A percentile compares a stretch with the other conserved stretches of the same genome.
These are phyloP conservation scores for Omphalotus olearius DNA, from an alignment of 1,284 basidiomycete species.

Conservation along the genomic window DNA sequence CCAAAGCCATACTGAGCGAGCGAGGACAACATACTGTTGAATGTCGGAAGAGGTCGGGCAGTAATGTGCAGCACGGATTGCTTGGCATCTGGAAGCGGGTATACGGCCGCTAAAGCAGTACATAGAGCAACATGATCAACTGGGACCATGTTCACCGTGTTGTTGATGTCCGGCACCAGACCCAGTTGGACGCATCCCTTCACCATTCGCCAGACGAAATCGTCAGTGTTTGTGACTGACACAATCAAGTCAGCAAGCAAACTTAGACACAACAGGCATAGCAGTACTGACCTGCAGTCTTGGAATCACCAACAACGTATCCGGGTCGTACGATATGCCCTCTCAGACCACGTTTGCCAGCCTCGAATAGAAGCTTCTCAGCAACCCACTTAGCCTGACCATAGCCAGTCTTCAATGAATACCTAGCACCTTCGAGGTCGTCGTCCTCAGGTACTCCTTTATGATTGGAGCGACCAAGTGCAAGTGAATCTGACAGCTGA, in stretches of 20 bases:
- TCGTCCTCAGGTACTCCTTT: slow-evolving; percentile 85
- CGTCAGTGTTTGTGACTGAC: slow-evolving; percentile 95
- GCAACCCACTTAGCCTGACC: slow-evolving; percentile 99
- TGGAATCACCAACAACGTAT: slow-evolving; percentile 94
- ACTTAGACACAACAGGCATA: slow-evolving; percentile 9
- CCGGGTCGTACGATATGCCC: slow-evolving; percentile 92
- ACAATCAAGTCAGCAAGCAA: slow-evolving; percentile 5
- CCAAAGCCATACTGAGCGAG: slow-evolving; percentile 81
- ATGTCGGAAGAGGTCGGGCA: slow-evolving; percentile 84
- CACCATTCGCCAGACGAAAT: slow-evolving; percentile 97
- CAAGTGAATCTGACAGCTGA: slow-evolving; percentile 73
- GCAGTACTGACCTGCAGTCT: slow-evolving; percentile 64
- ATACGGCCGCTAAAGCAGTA: slow-evolving; percentile 67
- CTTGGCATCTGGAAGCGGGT: slow-evolving; percentile 40
- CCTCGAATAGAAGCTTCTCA: slow-evolving; percentile 91
- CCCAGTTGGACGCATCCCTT: slow-evolving; percentile 98
- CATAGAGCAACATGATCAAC: slow-evolving; percentile 95
- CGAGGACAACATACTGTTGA: slow-evolving; percentile 83
- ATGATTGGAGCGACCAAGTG: slow-evolving; percentile 37
- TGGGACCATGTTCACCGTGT: slow-evolving; percentile 97
- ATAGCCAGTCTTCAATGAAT: slow-evolving; percentile 85
- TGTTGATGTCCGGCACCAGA: slow-evolving; percentile 95
- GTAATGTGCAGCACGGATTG: slow-evolving; percentile 79
- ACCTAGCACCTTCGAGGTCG: slow-evolving; percentile 84
- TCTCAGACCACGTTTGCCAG: slow-evolving; percentile 80